Conservation (phyloP, 2,329 filamentous ascomycete genomes). For the Emmonsiellopsis sp. region DNA sequence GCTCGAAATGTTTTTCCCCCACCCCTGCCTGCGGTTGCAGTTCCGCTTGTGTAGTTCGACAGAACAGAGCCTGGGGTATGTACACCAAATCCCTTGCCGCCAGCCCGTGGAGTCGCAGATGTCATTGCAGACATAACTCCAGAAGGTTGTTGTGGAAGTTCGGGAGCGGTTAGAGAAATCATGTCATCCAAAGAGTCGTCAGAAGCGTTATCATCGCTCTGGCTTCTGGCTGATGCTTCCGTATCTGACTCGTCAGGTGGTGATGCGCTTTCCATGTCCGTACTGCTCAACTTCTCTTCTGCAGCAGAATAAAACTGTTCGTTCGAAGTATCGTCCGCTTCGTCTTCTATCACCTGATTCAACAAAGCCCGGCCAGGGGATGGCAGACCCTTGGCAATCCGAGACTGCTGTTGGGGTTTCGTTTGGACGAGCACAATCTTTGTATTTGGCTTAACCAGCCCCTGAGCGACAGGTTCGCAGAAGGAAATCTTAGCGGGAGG, state of each 20-base stretch:
- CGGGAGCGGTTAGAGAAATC: conserved; percentile 77
- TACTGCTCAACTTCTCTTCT: conserved; percentile 56
- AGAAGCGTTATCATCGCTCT: conserved; percentile 60
- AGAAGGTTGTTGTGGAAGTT: conserved; percentile 65
- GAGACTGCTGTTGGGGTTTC: conserved; percentile 24
- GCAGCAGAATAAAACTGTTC: conserved; percentile 90
- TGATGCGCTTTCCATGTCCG: conserved; percentile 45
- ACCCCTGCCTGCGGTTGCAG: conserved; percentile 62
- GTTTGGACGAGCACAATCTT: conserved; percentile 68
- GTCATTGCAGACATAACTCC: conserved; percentile 73
- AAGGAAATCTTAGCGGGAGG: conserved; percentile 80
- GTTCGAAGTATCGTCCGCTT: conserved; percentile 73
- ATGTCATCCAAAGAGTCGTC: conserved; percentile 90
- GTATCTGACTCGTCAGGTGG: conserved; percentile 56
- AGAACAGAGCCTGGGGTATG: conserved; percentile 81
- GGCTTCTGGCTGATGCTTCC: conserved; percentile 37
- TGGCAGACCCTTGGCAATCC: conserved; percentile 24
- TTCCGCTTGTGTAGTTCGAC: conserved; percentile 78
- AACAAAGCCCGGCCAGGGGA: conserved; percentile 45
- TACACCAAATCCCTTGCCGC: conserved; percentile 59
- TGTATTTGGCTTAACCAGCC: conserved; percentile 65
- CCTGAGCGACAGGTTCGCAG: conserved; percentile 93
- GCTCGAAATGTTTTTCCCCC: conserved; percentile 76
- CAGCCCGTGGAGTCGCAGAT: conserved; percentile 70
- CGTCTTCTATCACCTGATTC: conserved; percentile 50